A percentile compares a stretch with the other conserved stretches of the same genome.
phyloP scores from a whole-genome alignment of 345 rosid genomes.

The Pugionium dolabratum region DNA sequence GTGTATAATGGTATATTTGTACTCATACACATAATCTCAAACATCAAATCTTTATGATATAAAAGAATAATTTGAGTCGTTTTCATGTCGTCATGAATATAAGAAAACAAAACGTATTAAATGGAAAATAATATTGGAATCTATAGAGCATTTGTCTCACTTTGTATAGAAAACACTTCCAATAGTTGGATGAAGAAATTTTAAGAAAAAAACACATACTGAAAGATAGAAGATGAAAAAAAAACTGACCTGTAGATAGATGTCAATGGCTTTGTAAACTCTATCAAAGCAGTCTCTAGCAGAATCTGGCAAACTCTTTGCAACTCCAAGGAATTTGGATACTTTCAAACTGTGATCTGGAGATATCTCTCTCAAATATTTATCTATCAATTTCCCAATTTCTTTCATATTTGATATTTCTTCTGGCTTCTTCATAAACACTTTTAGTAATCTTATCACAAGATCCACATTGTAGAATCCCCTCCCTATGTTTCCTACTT shows the following conservation, averaged over 20 bases:
- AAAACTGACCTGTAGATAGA: slow-evolving; percentile 61
- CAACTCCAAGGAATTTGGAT: slow-evolving; percentile 65
- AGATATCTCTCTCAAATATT: slow-evolving; percentile 68
- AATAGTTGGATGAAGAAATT: too few species aligned
- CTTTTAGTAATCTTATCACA: slow-evolving; percentile 55
- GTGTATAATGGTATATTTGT: slow-evolving; percentile 4
- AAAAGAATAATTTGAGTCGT: slow-evolving; percentile 31
- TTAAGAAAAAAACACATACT: too few species aligned
- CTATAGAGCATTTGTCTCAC: background rate
- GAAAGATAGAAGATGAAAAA: slow-evolving; percentile 14
- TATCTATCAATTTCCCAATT: slow-evolving; percentile 57
- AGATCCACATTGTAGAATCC: slow-evolving; percentile 59
- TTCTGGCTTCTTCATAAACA: slow-evolving; percentile 47
- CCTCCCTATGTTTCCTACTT: slow-evolving; percentile 37
- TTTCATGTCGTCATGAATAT: slow-evolving; percentile 5
- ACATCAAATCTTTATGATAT: slow-evolving; percentile 9
- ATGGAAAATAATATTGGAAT: background rate
- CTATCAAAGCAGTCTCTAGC: slow-evolving; percentile 77
- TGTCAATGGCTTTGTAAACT: slow-evolving; percentile 76
- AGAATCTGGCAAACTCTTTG: slow-evolving; percentile 68
- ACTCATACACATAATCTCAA: slow-evolving; percentile 5
- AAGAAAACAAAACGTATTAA: slow-evolving; percentile 15
- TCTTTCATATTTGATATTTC: slow-evolving; percentile 44
- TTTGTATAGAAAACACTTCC: too few species aligned
- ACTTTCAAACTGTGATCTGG: slow-evolving; percentile 69